Evolutionary conservation across 176 grass and related monocot species (phyloP).

Genomic region (Thinopyrum elongatum): DNA sequence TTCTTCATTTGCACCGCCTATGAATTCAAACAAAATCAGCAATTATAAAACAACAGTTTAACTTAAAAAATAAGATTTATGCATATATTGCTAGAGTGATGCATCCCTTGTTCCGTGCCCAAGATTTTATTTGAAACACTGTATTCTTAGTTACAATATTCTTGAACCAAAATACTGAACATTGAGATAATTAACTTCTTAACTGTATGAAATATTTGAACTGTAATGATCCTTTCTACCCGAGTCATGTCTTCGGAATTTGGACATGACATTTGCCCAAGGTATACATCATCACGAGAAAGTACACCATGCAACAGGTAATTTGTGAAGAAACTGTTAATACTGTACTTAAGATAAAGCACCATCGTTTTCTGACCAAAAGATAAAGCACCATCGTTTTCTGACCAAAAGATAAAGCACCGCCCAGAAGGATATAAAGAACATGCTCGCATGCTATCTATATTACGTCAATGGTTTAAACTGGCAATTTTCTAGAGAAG

Average conservation of each 20-base stretch:
- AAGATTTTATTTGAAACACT: not conserved
- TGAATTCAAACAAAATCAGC: conserved; percentile 22
- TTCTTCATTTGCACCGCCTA: conserved; percentile 6
- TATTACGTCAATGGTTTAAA: not conserved
- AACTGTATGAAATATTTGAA: not conserved
- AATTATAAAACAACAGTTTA: not conserved
- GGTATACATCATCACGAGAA: not conserved
- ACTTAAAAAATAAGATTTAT: not conserved
- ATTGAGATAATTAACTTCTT: not conserved
- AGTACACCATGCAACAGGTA: not conserved
- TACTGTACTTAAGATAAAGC: not conserved
- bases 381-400: not conserved
- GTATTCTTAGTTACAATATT: not conserved
- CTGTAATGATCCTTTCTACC: not conserved
- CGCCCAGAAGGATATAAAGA: not conserved
- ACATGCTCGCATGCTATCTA: not conserved
- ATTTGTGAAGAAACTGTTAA: not conserved
- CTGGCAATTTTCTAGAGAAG: not conserved
- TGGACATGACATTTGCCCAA: conserved; percentile 1
- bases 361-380: not conserved
- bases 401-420: not conserved
- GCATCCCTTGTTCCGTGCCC: not conserved
- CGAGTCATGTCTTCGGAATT: not conserved
- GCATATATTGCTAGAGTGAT: not conserved
- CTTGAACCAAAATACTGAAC: not conserved